These are phyloP conservation scores for Sonneratia alba DNA, from an alignment of 345 rosid genomes.

Conservation along the genomic window DNA sequence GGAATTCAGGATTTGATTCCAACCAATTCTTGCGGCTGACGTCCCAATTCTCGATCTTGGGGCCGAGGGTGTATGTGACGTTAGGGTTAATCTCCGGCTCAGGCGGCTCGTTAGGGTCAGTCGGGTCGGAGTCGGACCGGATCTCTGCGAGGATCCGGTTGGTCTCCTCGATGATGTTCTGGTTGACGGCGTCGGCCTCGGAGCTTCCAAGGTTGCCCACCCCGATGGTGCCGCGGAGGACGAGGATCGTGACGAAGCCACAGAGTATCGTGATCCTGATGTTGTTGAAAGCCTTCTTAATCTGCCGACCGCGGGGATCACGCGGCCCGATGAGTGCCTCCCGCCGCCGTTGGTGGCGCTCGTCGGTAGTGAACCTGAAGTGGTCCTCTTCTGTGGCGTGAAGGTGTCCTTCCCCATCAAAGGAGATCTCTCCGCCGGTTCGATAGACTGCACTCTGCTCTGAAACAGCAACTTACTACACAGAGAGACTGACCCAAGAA, in stretches of 20 bases:
- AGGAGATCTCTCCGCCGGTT: neutral
- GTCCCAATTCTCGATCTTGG: conserved; percentile 64
- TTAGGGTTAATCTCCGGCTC: conserved; percentile 49
- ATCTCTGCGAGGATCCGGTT: conserved; percentile 77
- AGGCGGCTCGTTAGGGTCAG: conserved; percentile 38
- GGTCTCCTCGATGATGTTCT: conserved; percentile 69
- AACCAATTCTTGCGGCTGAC: conserved; percentile 57
- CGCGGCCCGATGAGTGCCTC: conserved; percentile 17
- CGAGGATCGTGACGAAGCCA: conserved; percentile 86
- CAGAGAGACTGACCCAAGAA: no score
- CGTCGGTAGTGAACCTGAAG: conserved; percentile 28
- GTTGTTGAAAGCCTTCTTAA: conserved; percentile 77
- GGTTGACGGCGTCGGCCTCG: conserved; percentile 69
- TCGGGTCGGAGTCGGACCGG: conserved; percentile 75
- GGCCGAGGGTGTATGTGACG: conserved; percentile 64
- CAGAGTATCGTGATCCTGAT: conserved; percentile 86
- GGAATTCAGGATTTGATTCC: conserved; percentile 54
- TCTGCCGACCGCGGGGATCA: conserved; percentile 63
- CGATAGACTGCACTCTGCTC: no score
- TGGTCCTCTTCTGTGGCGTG: conserved; percentile 55
- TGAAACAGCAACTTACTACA: no score
- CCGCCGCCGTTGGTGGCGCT: conserved; percentile 28
- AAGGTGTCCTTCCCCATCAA: conserved; percentile 59
- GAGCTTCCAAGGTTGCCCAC: conserved; percentile 61
- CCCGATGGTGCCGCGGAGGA: conserved; percentile 89